Evolutionary conservation across 805 yeast genomes (phyloP).

Genomic region (Monosporozyma siamensis): DNA sequence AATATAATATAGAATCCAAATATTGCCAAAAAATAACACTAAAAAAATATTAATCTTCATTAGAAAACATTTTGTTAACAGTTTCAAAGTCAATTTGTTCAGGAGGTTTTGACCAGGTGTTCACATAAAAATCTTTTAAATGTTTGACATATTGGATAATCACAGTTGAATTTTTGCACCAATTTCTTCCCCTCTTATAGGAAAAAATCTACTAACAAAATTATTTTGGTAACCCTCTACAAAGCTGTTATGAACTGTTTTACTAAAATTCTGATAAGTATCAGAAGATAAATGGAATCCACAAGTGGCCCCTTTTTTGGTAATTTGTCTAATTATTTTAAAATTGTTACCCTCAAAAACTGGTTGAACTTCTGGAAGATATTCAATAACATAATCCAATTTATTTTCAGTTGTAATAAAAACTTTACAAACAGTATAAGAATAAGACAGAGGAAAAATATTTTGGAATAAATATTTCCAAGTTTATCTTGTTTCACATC

Average conservation of each 20-base stretch:
- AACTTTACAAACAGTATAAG: no score
- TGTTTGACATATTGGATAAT: not conserved
- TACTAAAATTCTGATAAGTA: not conserved
- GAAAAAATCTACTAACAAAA: not conserved
- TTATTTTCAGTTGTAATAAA: no score
- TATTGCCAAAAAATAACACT: not conserved
- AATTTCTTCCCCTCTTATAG: not conserved
- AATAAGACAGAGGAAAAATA: not conserved
- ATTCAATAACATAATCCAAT: not conserved
- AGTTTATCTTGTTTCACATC: no score
- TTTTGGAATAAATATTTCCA: no score
- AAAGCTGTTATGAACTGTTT: not conserved
- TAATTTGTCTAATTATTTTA: not conserved
- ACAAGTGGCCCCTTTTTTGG: not conserved
- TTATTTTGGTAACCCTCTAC: no score
- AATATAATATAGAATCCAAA: no score
- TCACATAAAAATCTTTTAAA: not conserved
- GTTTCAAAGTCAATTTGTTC: no score
- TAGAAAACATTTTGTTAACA: not conserved
- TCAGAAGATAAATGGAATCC: not conserved
- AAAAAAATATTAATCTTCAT: no score
- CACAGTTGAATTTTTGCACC: not conserved
- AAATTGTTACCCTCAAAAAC: not conserved
- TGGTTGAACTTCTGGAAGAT: not conserved
- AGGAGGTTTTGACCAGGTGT: not conserved